Base-by-base conservation (phyloP, 768 basidiomycete genomes). In the Rhodotorula toruloides region DNA sequence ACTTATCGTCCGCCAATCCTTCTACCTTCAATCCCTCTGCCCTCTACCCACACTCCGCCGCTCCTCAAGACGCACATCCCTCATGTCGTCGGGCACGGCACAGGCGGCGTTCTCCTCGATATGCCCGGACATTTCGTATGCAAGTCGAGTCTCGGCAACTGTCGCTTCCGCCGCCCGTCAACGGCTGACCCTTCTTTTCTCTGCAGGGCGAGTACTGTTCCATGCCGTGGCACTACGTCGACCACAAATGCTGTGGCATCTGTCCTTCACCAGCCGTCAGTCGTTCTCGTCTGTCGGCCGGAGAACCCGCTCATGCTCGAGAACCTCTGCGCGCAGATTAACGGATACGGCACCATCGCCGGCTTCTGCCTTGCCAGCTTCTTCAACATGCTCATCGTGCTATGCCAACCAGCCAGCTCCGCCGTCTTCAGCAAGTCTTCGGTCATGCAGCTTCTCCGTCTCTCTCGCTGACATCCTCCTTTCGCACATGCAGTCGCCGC, bases 361-460 rank as follows among this genome's bases (percentile, higher is more conserved):
- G 61, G 54, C 4, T 27, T 61, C 17, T 12, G 12, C 19, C 36
- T 61, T 19, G 52, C 44, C 4, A 39, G 34, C 19, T 39, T 62
- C 21, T 63, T 63, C 54, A 47, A 47, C 46, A 46, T 63, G 36
- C 54, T 63, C 7, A 63, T 40, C 54, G 54, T 63, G 6, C 46
- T 55, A 21, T 55, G 48, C n/a, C 44, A 40, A 21, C 61, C 61
- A 2, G 54, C 36, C 8, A 9, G 27, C 13, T 39, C 36, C 12
- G 61, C 61, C 0, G 16, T 31, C 29, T 56, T 47, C 44, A 63
- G 54, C 55, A 3, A n/a, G 61, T 62, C 52, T 27, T 27, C n/a
- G n/a, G n/a, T n/a, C n/a, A n/a, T n/a, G n/a, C n/a, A n/a, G n/a
- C n/a, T 39, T 25, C 19, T 3, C 7, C 36, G 36, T 14, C 32